Evolutionary conservation across 192 early-diverging fungal genomes (phyloP).

Genomic region (Entomortierella lignicola): DNA sequence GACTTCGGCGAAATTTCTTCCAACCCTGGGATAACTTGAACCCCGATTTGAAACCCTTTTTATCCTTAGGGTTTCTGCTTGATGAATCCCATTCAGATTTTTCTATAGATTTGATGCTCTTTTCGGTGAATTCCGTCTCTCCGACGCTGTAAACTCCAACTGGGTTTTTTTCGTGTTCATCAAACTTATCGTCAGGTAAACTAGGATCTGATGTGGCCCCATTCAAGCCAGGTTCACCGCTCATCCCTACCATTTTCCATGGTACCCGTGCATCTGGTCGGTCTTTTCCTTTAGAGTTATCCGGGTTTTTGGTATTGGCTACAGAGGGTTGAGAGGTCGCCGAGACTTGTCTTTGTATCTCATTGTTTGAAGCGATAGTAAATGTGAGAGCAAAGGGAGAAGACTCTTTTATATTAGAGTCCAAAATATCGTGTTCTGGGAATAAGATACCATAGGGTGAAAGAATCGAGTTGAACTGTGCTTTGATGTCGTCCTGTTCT

Average conservation of each 20-base stretch:
- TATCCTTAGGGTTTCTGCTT: background rate
- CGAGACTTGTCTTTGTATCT: background rate
- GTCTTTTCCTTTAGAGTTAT: too few species aligned
- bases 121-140: too few species aligned
- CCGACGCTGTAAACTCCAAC: too few species aligned
- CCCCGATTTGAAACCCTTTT: slow-evolving; percentile 5
- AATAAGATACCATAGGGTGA: slow-evolving; percentile 24
- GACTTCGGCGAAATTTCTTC: slow-evolving; percentile 23
- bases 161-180: background rate
- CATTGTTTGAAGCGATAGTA: background rate
- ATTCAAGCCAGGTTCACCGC: background rate
- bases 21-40: slow-evolving; percentile 19
- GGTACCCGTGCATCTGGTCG: too few species aligned
- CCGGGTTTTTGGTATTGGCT: too few species aligned
- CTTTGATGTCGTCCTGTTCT: slow-evolving; percentile 22
- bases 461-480: slow-evolving; percentile 20
- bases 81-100: background rate
- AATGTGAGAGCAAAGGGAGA: background rate
- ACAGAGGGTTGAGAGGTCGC: background rate
- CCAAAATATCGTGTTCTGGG: background rate
- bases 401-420: background rate
- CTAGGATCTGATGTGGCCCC: background rate
- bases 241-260: too few species aligned
- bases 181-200: too few species aligned
- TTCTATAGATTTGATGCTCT: background rate